phyloP scores from a whole-genome alignment of 2,329 filamentous ascomycete species.

The Plectosphaerella sp. region DNA sequence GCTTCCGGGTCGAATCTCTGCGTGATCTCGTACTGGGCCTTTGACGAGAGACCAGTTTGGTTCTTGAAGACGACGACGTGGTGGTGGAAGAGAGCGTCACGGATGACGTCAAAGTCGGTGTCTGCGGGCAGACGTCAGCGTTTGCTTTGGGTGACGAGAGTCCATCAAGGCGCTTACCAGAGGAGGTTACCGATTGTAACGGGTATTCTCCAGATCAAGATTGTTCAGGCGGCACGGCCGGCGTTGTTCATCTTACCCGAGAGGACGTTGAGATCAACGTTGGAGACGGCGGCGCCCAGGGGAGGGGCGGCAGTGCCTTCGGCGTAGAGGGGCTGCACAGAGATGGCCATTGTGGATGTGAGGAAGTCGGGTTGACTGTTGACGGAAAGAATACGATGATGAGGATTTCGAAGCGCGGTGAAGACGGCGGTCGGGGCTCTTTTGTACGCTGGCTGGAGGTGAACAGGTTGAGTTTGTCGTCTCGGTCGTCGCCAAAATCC shows the following conservation, averaged over 20 bases:
- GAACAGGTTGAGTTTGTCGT: too few relatives aligned
- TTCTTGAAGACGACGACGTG: constrained; percentile 69
- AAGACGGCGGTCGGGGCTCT: too few relatives aligned
- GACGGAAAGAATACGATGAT: too few relatives aligned
- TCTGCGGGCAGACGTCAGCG: constrained; percentile 36
- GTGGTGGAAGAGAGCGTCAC: constrained; percentile 60
- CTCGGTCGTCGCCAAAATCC: too few relatives aligned
- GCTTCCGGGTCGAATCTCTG: constrained; percentile 66
- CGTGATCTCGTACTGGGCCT: constrained; percentile 70
- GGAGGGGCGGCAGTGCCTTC: constrained; percentile 10
- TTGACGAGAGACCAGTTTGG: constrained; percentile 59
- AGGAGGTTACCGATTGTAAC: constrained; percentile 58
- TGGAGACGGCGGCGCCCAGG: constrained; percentile 57
- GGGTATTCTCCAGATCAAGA: constrained; percentile 44
- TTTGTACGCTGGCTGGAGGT: too few relatives aligned
- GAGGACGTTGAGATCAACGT: constrained; percentile 57
- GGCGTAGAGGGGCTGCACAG: too few relatives aligned
- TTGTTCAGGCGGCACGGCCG: neutral
- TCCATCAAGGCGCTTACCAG: constrained; percentile 33
- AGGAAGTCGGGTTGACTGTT: too few relatives aligned
- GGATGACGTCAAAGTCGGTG: constrained; percentile 59
- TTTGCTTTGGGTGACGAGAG: neutral
- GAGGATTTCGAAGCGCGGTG: too few relatives aligned
- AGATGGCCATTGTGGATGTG: too few relatives aligned
- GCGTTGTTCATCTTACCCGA: constrained; percentile 42